Evolutionary conservation across 495 filamentous ascomycete species (phyloP).

Genomic region (Lophium mytilinum): DNA sequence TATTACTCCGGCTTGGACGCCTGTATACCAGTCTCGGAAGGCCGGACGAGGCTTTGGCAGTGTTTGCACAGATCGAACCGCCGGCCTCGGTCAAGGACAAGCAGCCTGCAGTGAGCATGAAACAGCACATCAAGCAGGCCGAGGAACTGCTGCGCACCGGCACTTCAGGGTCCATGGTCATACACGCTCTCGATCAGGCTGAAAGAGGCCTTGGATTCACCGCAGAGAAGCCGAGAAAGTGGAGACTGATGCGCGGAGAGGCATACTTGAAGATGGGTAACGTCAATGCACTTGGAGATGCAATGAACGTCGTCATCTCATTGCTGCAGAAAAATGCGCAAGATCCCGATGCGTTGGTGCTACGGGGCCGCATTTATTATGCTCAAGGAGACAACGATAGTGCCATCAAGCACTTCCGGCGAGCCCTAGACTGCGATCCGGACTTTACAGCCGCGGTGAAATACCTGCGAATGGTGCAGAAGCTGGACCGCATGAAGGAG

Average conservation of each 20-base stretch:
- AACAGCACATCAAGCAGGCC: slow-evolving; percentile 70
- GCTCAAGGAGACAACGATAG: slow-evolving; percentile 90
- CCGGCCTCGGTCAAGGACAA: slow-evolving; percentile 75
- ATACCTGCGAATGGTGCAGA: slow-evolving; percentile 76
- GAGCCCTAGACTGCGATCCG: slow-evolving; percentile 84
- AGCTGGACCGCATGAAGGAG: slow-evolving; percentile 87
- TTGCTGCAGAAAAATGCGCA: slow-evolving; percentile 76
- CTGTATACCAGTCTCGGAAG: slow-evolving; percentile 80
- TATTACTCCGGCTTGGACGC: slow-evolving; percentile 76
- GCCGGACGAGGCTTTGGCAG: slow-evolving; percentile 78
- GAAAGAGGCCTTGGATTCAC: slow-evolving; percentile 65
- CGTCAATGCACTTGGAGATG: slow-evolving; percentile 79
- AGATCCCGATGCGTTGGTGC: slow-evolving; percentile 87
- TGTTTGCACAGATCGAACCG: slow-evolving; percentile 62
- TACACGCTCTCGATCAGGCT: slow-evolving; percentile 86
- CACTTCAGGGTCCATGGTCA: slow-evolving; percentile 76
- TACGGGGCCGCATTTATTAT: slow-evolving; percentile 82
- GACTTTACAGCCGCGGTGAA: slow-evolving; percentile 80
- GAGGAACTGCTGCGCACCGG: slow-evolving; percentile 65
- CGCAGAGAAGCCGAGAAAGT: slow-evolving; percentile 76
- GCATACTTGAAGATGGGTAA: slow-evolving; percentile 93
- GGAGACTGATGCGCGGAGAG: slow-evolving; percentile 85
- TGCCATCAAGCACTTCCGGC: slow-evolving; percentile 84
- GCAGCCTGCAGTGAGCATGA: slow-evolving; percentile 71
- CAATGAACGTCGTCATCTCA: slow-evolving; percentile 82